Evolutionary conservation across 78 protist genomes (phyloP), one percentile per base, ranked within the genome.

Genomic region (Bodo saltans): DNA sequence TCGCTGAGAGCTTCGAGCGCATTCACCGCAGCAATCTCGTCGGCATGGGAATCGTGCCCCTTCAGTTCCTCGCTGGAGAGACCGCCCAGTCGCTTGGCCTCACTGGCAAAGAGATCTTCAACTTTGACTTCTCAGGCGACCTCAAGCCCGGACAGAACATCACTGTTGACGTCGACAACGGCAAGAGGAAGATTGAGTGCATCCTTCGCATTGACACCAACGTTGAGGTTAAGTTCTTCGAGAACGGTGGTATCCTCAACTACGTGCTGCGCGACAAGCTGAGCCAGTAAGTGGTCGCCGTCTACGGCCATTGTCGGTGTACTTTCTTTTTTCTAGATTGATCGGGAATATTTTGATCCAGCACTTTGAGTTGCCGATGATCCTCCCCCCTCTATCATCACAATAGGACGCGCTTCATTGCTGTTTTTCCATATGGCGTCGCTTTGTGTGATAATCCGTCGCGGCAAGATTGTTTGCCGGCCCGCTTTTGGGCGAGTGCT

Each of bases 11-110:
- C 39, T 93, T 81, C 73, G 96, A 91, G 72, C 85, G 91, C 83
- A 86, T 84, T 76, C 94, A 91, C 89, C 86, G 96, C 47, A 37
- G 84, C 30, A 87, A 88, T 79, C 85, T 93, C 1, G 92, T 89
- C 47, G 88, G 88, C 74, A 85, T 91, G 90, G 96, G 96, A 71
- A 87, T 93, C 53, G 60, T 90, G 1, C 96, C 96, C 39, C 84
- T 93, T 33, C 90, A 85, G 83, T 93, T 90, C 86, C 69, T 69
- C 53, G 68, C n/a, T 1, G 96, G 94, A 12, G 86, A 82, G 52
- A 47, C 52, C 41, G 96, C 96, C 28, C 88, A 79, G 2, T 42
- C 83, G 27, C 81, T 93, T 0, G 91, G 91, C 35, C 79, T 93
- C 47, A 87, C 93, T 21, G 96, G 96, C 41, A 47, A 68, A 12